phyloP scores from a whole-genome alignment of 2,329 filamentous ascomycete genomes.

The Dryadomyces sulphureus region DNA sequence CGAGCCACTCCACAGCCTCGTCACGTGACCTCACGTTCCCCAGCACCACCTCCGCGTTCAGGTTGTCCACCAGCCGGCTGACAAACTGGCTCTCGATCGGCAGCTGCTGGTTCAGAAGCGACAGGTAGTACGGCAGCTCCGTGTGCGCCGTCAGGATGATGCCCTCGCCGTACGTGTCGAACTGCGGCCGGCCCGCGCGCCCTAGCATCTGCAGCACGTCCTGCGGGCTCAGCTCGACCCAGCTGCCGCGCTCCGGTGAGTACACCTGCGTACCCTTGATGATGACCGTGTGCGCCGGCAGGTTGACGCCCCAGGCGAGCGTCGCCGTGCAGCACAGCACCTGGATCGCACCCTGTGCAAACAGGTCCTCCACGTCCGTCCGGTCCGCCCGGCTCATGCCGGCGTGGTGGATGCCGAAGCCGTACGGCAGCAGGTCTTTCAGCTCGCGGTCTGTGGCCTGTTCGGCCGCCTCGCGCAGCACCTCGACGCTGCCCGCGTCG shows the following conservation, averaged over 20 bases:
- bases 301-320: slow-evolving; percentile 97
- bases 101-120: slow-evolving; percentile 88
- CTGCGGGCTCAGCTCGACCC: slow-evolving; percentile 94
- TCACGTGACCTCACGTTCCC: slow-evolving; percentile 85
- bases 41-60: slow-evolving; percentile 91
- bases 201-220: slow-evolving; percentile 98
- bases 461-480: slow-evolving; percentile 71
- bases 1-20: slow-evolving; percentile 97
- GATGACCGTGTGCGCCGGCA: slow-evolving; percentile 94
- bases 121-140: slow-evolving; percentile 96
- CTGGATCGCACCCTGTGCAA: slow-evolving; percentile 79
- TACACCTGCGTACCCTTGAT: slow-evolving; percentile 99
- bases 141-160: slow-evolving; percentile 95
- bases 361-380: slow-evolving; percentile 88
- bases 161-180: slow-evolving; percentile 93
- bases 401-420: slow-evolving; percentile 95
- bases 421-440: slow-evolving; percentile 89
- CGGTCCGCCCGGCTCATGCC: slow-evolving; percentile 94
- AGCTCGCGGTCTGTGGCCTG: slow-evolving; percentile 73
- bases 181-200: slow-evolving; percentile 89
- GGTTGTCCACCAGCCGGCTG: slow-evolving; percentile 82
- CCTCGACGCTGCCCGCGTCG: slow-evolving; percentile 81
- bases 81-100: slow-evolving; percentile 96
- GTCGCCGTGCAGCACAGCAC: slow-evolving; percentile 96
- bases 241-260: slow-evolving; percentile 95